These are phyloP conservation scores for Cladochytrium tenue DNA, from an alignment of 371 early-diverging fungal genomes.

Conservation along the genomic window DNA sequence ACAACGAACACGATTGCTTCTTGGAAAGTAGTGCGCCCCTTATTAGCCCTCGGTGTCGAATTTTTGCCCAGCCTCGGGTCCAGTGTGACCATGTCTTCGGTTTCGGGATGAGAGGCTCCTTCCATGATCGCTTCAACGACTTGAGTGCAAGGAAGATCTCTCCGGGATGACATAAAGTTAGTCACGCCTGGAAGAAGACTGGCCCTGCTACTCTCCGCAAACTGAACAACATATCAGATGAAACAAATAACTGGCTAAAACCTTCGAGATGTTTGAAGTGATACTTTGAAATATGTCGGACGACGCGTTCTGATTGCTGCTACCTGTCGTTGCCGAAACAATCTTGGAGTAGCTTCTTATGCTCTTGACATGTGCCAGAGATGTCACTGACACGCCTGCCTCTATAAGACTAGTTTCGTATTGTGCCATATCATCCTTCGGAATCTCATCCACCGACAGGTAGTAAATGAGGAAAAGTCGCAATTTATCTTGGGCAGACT, in stretches of 20 bases:
- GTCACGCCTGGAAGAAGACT: constrained; percentile 90
- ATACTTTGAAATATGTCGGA: constrained; percentile 13
- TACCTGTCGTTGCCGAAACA: constrained; percentile 15
- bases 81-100: constrained; percentile 82
- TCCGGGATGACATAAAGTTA: constrained; percentile 86
- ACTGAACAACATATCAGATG: constrained; percentile 72
- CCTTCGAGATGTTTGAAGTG: constrained; percentile 10
- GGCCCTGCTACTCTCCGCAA: constrained; percentile 77
- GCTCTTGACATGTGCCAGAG: constrained; percentile 77
- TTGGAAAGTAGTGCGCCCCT: constrained; percentile 61
- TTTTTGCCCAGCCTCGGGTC: constrained; percentile 74
- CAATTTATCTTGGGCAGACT: constrained; percentile 83
- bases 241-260: constrained; percentile 39
- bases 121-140: constrained; percentile 86
- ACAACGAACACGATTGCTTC: constrained; percentile 95
- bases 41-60: constrained; percentile 36
- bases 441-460: constrained; percentile 69
- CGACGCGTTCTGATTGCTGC: not conserved
- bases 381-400: constrained; percentile 73
- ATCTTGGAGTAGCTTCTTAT: constrained; percentile 23
- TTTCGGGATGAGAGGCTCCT: constrained; percentile 35
- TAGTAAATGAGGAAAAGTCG: constrained; percentile 87
- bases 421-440: constrained; percentile 77
- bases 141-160: constrained; percentile 83
- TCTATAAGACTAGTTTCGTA: constrained; percentile 77